These are phyloP conservation scores for Vigna angularis DNA, from an alignment of 306 rosid species.

Conservation along the genomic window DNA sequence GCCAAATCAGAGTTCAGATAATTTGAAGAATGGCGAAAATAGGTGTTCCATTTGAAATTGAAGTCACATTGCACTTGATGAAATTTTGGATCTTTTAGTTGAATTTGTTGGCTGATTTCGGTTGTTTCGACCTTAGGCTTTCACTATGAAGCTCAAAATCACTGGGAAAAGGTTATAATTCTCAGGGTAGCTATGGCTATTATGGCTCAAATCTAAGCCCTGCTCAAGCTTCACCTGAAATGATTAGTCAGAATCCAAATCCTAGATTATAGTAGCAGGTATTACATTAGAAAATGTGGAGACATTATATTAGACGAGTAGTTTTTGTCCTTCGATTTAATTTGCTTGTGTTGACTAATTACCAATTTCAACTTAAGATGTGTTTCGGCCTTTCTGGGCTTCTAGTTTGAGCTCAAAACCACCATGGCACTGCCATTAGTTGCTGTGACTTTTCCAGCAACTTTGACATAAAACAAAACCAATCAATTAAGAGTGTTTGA, in stretches of 20 bases:
- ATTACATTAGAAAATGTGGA: constrained; percentile 28
- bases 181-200: not conserved
- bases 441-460: constrained; percentile 2
- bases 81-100: not conserved
- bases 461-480: no score
- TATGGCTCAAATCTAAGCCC: not conserved
- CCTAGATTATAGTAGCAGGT: constrained; percentile 42
- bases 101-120: not conserved
- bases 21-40: not conserved
- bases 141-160: not conserved
- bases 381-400: constrained; percentile 44
- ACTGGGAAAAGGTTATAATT: not conserved
- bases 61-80: not conserved
- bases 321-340: not conserved
- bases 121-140: not conserved
- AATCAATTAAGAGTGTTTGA: no score
- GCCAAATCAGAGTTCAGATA: not conserved
- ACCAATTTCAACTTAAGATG: not conserved
- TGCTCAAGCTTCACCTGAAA: constrained; percentile 39
- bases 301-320: not conserved
- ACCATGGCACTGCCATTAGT: constrained; percentile 39
- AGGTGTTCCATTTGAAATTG: not conserved
- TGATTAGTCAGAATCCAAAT: constrained; percentile 4
- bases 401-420: not conserved
- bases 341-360: not conserved